phyloP scores from a whole-genome alignment of 208 protist genomes.

The Tetramitus jugosus region DNA sequence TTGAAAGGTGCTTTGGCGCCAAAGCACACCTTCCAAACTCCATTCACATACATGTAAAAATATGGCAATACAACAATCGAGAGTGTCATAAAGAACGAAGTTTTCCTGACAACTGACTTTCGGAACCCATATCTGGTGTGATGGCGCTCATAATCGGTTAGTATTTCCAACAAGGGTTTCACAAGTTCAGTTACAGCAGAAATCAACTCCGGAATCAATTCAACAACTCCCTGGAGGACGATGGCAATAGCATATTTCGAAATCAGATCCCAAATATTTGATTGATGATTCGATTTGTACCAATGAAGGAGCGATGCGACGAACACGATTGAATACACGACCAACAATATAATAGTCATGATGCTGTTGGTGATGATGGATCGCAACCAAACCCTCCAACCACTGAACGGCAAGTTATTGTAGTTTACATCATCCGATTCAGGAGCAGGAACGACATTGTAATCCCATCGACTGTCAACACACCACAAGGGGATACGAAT shows the following conservation, averaged over 20 bases:
- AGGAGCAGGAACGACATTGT: neutral
- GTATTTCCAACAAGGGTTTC: neutral
- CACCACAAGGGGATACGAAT: neutral
- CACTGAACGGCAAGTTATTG: neutral
- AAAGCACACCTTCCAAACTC: neutral
- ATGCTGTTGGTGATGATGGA: neutral
- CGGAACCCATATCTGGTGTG: neutral
- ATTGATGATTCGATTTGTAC: neutral
- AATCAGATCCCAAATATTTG: neutral
- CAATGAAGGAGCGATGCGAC: neutral
- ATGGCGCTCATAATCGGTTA: neutral
- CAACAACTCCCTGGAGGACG: neutral
- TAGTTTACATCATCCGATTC: neutral
- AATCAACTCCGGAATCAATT: constrained; percentile 9
- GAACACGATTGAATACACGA: neutral
- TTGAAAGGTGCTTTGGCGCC: neutral
- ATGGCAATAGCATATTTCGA: neutral
- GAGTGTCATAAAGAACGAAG: neutral
- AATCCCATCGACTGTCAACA: neutral
- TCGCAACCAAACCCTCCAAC: too few species aligned
- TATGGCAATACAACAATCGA: neutral
- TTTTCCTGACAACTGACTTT: neutral
- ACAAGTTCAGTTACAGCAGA: neutral
- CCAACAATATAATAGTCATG: neutral
- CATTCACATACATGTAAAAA: neutral